These are phyloP conservation scores for Aspergillus incahuasiensis DNA, from an alignment of 495 filamentous ascomycete species.

Conservation along the genomic window DNA sequence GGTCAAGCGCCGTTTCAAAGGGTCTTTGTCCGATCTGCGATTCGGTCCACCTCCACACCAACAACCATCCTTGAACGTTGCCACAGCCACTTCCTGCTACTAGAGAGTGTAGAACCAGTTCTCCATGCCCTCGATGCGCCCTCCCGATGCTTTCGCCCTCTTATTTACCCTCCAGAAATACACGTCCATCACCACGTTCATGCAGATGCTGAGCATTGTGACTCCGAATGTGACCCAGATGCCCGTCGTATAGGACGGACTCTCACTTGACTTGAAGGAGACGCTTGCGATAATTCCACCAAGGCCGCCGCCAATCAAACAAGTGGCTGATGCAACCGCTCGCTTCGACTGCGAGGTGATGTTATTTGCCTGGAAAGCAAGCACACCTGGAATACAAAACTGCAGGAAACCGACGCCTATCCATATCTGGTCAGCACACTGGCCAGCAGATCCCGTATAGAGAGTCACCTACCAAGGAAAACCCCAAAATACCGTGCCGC, in stretches of 20 bases:
- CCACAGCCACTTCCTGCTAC: neutral
- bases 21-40: neutral
- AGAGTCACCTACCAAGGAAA: slow-evolving; percentile 6
- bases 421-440: neutral
- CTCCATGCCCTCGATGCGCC: slow-evolving; percentile 8
- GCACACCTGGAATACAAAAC: slow-evolving; percentile 13
- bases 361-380: slow-evolving; percentile 15
- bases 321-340: slow-evolving; percentile 13
- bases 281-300: slow-evolving; percentile 17
- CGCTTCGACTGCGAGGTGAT: slow-evolving; percentile 14
- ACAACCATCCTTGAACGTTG: neutral
- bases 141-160: slow-evolving; percentile 8
- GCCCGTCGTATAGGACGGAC: slow-evolving; percentile 12
- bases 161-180: slow-evolving; percentile 12
- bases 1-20: neutral
- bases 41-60: neutral
- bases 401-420: slow-evolving; percentile 13
- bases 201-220: slow-evolving; percentile 4
- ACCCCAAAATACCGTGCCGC: slow-evolving; percentile 12
- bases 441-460: too few relatives aligned
- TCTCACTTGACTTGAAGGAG: slow-evolving; percentile 15
- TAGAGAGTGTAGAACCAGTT: slow-evolving; percentile 18
- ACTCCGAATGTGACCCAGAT: slow-evolving; percentile 17
- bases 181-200: slow-evolving; percentile 5
- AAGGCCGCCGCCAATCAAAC: slow-evolving; percentile 13